phyloP scores from a whole-genome alignment of 352 stramenopile genomes.

The Pythium phragmitis region DNA sequence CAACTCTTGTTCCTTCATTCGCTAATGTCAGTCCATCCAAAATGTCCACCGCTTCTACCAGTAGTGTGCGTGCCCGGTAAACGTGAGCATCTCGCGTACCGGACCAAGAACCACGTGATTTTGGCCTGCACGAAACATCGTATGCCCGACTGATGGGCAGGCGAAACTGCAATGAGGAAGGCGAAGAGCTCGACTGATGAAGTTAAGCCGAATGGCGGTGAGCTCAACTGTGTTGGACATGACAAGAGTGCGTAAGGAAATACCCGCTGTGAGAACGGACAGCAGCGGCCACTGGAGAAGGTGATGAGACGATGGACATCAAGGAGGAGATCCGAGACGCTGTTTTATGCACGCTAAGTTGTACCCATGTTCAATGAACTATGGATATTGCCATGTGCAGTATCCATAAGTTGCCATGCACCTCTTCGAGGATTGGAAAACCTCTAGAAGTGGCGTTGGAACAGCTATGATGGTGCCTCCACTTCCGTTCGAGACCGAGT shows the following conservation, averaged over 20 bases:
- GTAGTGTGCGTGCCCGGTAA: conserved; percentile 27
- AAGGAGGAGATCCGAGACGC: no score
- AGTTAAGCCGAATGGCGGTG: not conserved
- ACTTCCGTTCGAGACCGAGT: conserved; percentile 12
- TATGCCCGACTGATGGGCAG: conserved; percentile 26
- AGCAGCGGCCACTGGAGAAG: no score
- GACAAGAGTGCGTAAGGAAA: not conserved
- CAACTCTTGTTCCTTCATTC: not conserved
- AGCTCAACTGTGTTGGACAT: not conserved
- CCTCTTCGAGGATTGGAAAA: conserved; percentile 1
- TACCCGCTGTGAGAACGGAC: no score
- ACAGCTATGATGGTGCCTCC: not conserved
- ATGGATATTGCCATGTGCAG: not conserved
- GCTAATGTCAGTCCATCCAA: no score
- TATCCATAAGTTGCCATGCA: not conserved
- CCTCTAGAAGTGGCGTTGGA: not conserved
- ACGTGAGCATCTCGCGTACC: conserved; percentile 41
- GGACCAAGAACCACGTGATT: conserved; percentile 43
- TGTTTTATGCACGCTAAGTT: not conserved
- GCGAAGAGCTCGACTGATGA: conserved; percentile 12
- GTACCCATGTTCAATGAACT: not conserved
- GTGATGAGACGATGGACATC: no score
- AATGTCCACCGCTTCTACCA: conserved; percentile 3
- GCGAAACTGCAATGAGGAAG: not conserved
- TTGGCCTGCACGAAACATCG: conserved; percentile 31